These are phyloP conservation scores for Cystoderma amianthinum DNA, from an alignment of 768 basidiomycete genomes.

Conservation along the genomic window DNA sequence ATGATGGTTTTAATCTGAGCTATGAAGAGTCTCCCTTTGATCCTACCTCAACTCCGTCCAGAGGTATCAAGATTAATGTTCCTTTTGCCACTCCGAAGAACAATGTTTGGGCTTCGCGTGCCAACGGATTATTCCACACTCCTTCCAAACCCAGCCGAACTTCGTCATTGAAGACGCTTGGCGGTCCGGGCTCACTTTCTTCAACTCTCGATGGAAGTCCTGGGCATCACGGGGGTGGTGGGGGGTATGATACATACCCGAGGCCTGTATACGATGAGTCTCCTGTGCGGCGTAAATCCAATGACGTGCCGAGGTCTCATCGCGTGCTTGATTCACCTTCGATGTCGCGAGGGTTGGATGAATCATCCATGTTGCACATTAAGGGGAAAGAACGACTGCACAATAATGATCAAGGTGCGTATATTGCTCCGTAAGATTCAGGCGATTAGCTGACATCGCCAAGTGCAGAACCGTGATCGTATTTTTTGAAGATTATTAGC, in stretches of 20 bases:
- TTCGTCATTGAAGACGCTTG: slow-evolving; percentile 17
- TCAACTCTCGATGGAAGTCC: slow-evolving; percentile 23
- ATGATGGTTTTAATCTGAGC: slow-evolving; percentile 26
- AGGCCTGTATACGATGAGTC: slow-evolving; percentile 38
- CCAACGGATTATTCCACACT: slow-evolving; percentile 43
- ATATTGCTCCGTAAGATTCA: not conserved
- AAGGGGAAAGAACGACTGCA: slow-evolving; percentile 5
- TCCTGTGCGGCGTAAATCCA: slow-evolving; percentile 38
- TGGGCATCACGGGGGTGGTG: slow-evolving; percentile 10
- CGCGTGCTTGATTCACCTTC: slow-evolving; percentile 25
- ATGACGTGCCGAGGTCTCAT: slow-evolving; percentile 22
- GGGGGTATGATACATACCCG: slow-evolving; percentile 6
- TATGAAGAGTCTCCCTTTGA: slow-evolving; percentile 62
- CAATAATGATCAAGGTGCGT: not conserved
- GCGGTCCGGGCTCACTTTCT: slow-evolving; percentile 17
- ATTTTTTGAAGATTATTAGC: too few species aligned
- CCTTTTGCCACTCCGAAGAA: slow-evolving; percentile 63
- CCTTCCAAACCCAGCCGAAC: slow-evolving; percentile 34
- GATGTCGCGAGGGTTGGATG: slow-evolving; percentile 19
- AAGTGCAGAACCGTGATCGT: not conserved
- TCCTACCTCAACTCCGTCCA: slow-evolving; percentile 75
- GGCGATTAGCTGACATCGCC: not conserved
- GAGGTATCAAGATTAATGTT: slow-evolving; percentile 57
- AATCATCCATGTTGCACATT: slow-evolving; percentile 25
- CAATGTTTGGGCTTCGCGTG: slow-evolving; percentile 35